Conservation (phyloP, 2,329 filamentous ascomycete genomes). For the Stachybotrys echinatus region DNA sequence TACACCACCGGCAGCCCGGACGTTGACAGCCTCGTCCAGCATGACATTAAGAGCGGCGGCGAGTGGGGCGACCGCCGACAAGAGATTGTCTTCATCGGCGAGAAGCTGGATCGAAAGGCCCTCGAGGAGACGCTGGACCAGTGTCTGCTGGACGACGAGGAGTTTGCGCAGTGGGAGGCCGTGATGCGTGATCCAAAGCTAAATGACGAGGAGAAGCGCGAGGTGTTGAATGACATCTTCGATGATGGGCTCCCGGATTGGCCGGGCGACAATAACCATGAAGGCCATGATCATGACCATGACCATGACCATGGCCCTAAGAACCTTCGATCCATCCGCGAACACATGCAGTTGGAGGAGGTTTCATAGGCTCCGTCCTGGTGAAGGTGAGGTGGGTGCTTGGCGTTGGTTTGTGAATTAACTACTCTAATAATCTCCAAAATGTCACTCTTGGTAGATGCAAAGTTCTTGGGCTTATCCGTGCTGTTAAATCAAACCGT, state of each 20-base stretch:
- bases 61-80: slow-evolving; percentile 67
- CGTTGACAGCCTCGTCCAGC: slow-evolving; percentile 41
- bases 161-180: slow-evolving; percentile 48
- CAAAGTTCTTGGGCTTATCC: too few relatives aligned
- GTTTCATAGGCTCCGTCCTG: slow-evolving; percentile 6
- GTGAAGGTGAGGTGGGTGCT: too few relatives aligned
- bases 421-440: too few relatives aligned
- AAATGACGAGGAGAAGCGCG: slow-evolving; percentile 32
- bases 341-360: slow-evolving; percentile 13
- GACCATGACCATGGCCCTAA: neutral
- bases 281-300: slow-evolving; percentile 16
- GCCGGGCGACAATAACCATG: slow-evolving; percentile 35
- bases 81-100: slow-evolving; percentile 70
- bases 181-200: slow-evolving; percentile 41
- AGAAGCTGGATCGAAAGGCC: slow-evolving; percentile 48
- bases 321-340: slow-evolving; percentile 10
- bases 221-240: slow-evolving; percentile 44
- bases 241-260: slow-evolving; percentile 57
- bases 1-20: slow-evolving; percentile 41
- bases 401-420: too few relatives aligned
- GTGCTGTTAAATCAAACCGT: too few relatives aligned
- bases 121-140: slow-evolving; percentile 51
- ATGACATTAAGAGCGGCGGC: slow-evolving; percentile 47
- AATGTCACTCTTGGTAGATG: too few relatives aligned
- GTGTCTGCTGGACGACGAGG: slow-evolving; percentile 56